Conservation (phyloP, 139 green algal genomes). For the Auxenochlorella protothecoides region DNA sequence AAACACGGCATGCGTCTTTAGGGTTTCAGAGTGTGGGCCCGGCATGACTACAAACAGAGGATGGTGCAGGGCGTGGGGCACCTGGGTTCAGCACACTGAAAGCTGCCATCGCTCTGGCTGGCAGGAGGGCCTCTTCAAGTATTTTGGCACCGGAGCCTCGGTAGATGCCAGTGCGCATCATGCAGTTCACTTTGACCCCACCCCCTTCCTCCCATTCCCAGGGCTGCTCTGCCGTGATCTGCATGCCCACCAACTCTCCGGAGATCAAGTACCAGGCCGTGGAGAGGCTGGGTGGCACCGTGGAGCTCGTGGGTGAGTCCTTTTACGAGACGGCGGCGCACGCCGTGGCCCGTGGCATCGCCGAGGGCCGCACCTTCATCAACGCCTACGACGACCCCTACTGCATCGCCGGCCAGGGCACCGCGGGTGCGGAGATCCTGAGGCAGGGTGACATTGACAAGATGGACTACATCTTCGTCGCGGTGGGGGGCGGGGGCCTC, state of each 20-base stretch:
- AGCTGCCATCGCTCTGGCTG: no score
- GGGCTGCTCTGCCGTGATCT: slow-evolving; percentile 70
- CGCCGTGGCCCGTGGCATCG: slow-evolving; percentile 6
- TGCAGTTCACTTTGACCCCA: background rate
- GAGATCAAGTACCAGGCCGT: slow-evolving; percentile 75
- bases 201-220: slow-evolving; percentile 13
- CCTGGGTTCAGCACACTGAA: no score
- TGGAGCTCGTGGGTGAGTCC: slow-evolving; percentile 78
- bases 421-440: slow-evolving; percentile 88
- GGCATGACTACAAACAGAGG: no score
- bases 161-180: background rate
- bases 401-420: slow-evolving; percentile 90
- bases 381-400: slow-evolving; percentile 86
- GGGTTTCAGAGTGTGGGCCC: no score
- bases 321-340: slow-evolving; percentile 75
- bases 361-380: slow-evolving; percentile 66
- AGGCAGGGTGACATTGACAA: slow-evolving; percentile 39
- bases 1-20: no score
- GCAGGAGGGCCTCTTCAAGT: no score
- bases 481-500: slow-evolving; percentile 85
- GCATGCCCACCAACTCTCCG: slow-evolving; percentile 81
- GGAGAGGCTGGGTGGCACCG: slow-evolving; percentile 58
- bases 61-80: no score
- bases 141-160: no score
- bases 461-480: slow-evolving; percentile 84